A percentile compares a stretch with the other conserved stretches of the same genome.
These are phyloP conservation scores for Cymbidium sinense DNA, from an alignment of 106 monocot species.

Conservation along the genomic window DNA sequence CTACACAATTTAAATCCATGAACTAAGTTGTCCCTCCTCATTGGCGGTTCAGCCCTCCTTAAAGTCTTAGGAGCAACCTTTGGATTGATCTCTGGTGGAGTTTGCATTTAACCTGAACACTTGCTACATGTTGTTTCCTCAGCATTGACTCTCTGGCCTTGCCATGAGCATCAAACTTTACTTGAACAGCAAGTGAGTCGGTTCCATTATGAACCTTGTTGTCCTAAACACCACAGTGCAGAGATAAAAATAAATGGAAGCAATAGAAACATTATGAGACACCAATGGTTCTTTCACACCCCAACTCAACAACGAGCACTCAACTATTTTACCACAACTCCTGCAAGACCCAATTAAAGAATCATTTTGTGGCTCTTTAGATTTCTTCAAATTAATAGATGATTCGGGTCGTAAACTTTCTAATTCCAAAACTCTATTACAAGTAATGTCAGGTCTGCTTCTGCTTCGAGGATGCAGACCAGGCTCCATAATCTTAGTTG, in stretches of 20 bases:
- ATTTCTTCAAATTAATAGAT: too few species aligned
- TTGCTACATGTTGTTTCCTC: constrained; percentile 17
- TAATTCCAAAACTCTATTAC: constrained; percentile 5
- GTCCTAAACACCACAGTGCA: neutral
- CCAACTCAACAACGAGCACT: constrained; percentile 8
- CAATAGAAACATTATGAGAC: constrained; percentile 6
- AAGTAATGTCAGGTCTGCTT: constrained; percentile 20
- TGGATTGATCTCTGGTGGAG: constrained; percentile 1
- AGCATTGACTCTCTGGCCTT: constrained; percentile 11
- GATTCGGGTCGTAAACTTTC: neutral
- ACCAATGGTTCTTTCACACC: constrained; percentile 1
- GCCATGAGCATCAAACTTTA: too few species aligned
- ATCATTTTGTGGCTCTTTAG: constrained; percentile 8
- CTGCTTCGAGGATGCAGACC: constrained; percentile 35
- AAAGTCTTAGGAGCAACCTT: too few species aligned
- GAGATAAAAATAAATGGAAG: constrained; percentile 11
- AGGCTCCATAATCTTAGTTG: constrained; percentile 68
- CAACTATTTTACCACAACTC: constrained; percentile 27
- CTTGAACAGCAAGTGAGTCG: too few species aligned
- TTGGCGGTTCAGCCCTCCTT: too few species aligned
- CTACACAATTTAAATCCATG: too few species aligned
- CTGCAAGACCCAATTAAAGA: constrained; percentile 30
- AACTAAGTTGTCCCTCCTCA: too few species aligned
- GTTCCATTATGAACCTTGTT: too few species aligned
- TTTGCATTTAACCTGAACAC: constrained; percentile 15